phyloP scores from a whole-genome alignment of 2,329 filamentous ascomycete genomes.

The Mycosphaerella sp. region DNA sequence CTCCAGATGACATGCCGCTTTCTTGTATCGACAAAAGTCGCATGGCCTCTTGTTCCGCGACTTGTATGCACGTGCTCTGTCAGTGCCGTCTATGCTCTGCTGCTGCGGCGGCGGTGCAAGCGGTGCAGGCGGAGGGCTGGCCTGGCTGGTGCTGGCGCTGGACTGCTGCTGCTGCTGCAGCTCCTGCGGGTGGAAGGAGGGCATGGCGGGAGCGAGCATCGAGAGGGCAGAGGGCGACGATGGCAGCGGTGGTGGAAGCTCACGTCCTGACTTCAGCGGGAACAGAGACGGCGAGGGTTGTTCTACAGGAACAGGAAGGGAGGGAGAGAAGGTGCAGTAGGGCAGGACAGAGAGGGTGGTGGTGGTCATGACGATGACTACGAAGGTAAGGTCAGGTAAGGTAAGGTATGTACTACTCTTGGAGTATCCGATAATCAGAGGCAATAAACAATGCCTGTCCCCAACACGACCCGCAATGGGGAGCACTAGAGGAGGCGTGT shows the following conservation, averaged over 20 bases:
- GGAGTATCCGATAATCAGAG: too few species aligned
- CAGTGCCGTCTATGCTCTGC: constrained; percentile 16
- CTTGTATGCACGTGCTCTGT: constrained; percentile 35
- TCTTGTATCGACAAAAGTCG: constrained; percentile 44
- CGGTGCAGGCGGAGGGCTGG: constrained; percentile 6
- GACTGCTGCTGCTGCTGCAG: neutral
- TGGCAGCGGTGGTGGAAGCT: neutral
- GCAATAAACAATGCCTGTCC: neutral
- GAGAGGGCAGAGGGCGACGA: constrained; percentile 11
- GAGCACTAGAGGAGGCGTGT: neutral
- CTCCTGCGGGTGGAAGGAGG: constrained; percentile 14
- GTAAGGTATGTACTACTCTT: too few species aligned
- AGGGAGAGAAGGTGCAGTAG: constrained; percentile 1
- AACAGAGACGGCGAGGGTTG: too few species aligned
- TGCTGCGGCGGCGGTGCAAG: neutral
- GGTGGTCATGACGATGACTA: neutral
- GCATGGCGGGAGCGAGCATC: constrained; percentile 18
- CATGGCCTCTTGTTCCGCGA: constrained; percentile 40
- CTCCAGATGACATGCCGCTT: constrained; percentile 44
- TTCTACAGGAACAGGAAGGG: constrained; percentile 1
- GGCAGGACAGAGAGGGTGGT: neutral
- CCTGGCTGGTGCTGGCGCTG: constrained; percentile 12
- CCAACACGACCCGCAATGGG: constrained; percentile 6
- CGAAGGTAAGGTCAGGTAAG: too few species aligned
- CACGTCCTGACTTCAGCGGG: too few species aligned